Evolutionary conservation across 306 rosid species (phyloP).

Genomic region (Mucuna pruriens): DNA sequence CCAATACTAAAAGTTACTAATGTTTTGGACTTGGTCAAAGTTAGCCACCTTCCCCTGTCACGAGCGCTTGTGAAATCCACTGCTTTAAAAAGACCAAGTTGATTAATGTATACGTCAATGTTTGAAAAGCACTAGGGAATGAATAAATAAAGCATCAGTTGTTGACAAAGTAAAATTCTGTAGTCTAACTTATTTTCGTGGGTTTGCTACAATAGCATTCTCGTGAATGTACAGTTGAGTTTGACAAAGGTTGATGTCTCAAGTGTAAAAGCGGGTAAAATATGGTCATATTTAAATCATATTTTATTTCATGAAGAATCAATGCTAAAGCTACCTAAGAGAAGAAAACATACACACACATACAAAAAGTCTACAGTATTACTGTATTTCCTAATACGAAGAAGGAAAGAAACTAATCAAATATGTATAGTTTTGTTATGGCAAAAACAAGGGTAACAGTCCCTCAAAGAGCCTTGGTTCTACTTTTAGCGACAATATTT

Average conservation of each 20-base stretch:
- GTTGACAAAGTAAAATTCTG: slow-evolving; percentile 31
- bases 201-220: slow-evolving; percentile 40
- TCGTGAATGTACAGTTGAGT: slow-evolving; percentile 46
- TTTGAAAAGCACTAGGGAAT: slow-evolving; percentile 20
- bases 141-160: slow-evolving; percentile 32
- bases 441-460: not conserved
- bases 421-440: not conserved
- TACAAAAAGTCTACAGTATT: not conserved
- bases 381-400: not conserved
- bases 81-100: slow-evolving; percentile 15
- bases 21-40: slow-evolving; percentile 23
- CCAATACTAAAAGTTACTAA: not conserved
- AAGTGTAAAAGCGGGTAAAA: slow-evolving; percentile 34
- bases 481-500: too few species aligned
- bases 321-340: slow-evolving; percentile 16
- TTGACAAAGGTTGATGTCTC: slow-evolving; percentile 38
- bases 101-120: slow-evolving; percentile 24
- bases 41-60: slow-evolving; percentile 8
- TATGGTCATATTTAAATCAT: slow-evolving; percentile 37
- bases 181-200: slow-evolving; percentile 32
- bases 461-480: too few species aligned
- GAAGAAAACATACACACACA: not conserved
- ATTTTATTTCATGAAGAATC: slow-evolving; percentile 40
- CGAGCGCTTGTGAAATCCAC: slow-evolving; percentile 9
- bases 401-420: slow-evolving; percentile 1